Base-by-base conservation (phyloP, 495 filamentous ascomycete species). In the Hamigera avellanea region DNA sequence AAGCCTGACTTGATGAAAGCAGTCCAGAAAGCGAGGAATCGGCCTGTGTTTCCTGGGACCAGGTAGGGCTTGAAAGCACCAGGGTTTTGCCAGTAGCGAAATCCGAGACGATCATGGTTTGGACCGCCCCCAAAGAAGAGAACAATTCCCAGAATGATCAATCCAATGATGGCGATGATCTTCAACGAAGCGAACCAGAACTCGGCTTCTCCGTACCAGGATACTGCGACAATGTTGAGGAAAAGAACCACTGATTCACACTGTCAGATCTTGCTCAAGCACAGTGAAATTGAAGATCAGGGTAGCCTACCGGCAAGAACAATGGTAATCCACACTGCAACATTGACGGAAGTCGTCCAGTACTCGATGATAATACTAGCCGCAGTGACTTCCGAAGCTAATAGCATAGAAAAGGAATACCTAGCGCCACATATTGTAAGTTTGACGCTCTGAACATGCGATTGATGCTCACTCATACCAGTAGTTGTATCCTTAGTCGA, bases 101-200 rank as follows among this genome's bases (percentile, higher is more conserved):
- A 86, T 2, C 81, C 80, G n/a, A 81, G 54, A 28, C 71, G 62
- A 29, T 79, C 75, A 19, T 79, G 65, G 27, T 52, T 69, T 8
- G 77, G 64, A 21, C 78, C 76, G 19, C 67, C 81, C 9, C 81
- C 80, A 15, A 76, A 71, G 48, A 79, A 72, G 26, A 85, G 66
- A 39, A 80, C 72, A 38, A 87, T 66, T 30, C 68, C 76, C 25
- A 79, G 67, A 39, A 82, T 70, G 40, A 82, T 62, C 42, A 81
- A 68, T 35, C 81, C 82, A 29, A 82, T 43, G 36, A 86, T 78
- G 33, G 79, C 81, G 46, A 86, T 54, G 42, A 87, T 78, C 49
- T 89, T 86, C 51, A 86, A 60, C 37, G 70, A 74, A 13, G 80
- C 76, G 47, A 86, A 80, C 56, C 70, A 73, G 54, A 85, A 84